phyloP scores from a whole-genome alignment of 2,329 filamentous ascomycete species.

The Penicillium capsulatum region DNA sequence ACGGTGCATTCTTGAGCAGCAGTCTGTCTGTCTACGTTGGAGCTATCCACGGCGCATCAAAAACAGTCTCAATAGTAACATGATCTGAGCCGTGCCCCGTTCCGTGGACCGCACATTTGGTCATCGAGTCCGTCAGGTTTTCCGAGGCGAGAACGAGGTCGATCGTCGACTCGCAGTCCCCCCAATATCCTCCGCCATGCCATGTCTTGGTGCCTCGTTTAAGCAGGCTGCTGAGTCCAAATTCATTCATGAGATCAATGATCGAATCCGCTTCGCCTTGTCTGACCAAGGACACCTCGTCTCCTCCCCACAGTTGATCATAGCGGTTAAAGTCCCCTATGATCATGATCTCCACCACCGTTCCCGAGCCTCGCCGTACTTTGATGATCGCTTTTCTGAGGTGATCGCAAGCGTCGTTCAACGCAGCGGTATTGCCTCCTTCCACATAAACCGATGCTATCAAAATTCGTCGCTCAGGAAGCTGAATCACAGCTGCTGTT shows the following conservation, averaged over 20 bases:
- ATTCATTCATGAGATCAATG: slow-evolving; percentile 37
- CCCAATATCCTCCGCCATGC: slow-evolving; percentile 21
- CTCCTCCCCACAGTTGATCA: slow-evolving; percentile 28
- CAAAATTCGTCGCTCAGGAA: too few species aligned
- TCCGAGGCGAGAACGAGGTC: too few species aligned
- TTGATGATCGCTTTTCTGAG: slow-evolving; percentile 20
- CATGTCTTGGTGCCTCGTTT: slow-evolving; percentile 36
- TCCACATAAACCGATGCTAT: slow-evolving; percentile 26
- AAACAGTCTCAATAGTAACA: slow-evolving; percentile 28
- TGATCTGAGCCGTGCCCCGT: slow-evolving; percentile 30
- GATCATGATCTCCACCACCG: slow-evolving; percentile 22
- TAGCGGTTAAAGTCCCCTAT: too few species aligned
- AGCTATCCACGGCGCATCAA: slow-evolving; percentile 19
- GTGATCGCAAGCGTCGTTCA: slow-evolving; percentile 12
- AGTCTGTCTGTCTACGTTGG: slow-evolving; percentile 15
- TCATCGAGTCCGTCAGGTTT: too few species aligned
- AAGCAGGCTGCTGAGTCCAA: too few species aligned
- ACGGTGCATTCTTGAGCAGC: slow-evolving; percentile 22
- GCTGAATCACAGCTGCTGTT: too few species aligned
- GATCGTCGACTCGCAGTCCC: slow-evolving; percentile 21
- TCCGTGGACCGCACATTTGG: slow-evolving; percentile 15
- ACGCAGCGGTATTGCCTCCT: slow-evolving; percentile 14
- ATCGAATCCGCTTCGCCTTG: slow-evolving; percentile 38
- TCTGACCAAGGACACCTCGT: slow-evolving; percentile 28
- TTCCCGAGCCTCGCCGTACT: slow-evolving; percentile 15